phyloP scores from a whole-genome alignment of 208 protist genomes.

The Herpetomonas tarakana region DNA sequence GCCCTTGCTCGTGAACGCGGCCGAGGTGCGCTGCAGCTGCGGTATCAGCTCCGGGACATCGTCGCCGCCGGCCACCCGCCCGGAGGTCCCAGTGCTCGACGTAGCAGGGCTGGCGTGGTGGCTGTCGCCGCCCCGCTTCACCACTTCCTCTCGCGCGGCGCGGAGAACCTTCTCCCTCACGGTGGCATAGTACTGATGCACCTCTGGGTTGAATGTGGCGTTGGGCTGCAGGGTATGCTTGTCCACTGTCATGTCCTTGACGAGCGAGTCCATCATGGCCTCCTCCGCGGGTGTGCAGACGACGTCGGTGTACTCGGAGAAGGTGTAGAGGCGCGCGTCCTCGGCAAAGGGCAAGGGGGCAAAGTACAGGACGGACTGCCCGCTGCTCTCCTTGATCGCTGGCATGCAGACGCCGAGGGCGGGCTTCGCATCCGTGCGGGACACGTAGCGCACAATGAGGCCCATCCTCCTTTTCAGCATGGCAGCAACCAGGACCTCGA shows the following conservation, averaged over 20 bases:
- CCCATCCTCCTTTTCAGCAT: conserved; percentile 41
- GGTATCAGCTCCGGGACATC: conserved; percentile 27
- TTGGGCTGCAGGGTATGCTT: conserved; percentile 54
- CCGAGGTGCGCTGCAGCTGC: conserved; percentile 24
- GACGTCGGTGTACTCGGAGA: conserved; percentile 50
- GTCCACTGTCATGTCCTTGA: conserved; percentile 70
- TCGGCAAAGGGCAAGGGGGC: conserved; percentile 82
- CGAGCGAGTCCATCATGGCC: conserved; percentile 50
- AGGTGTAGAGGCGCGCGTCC: conserved; percentile 73
- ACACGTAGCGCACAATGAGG: conserved; percentile 83
- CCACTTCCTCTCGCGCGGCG: neutral
- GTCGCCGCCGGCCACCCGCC: neutral
- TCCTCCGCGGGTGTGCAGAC: conserved; percentile 38
- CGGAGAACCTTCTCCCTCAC: conserved; percentile 36
- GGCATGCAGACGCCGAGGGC: conserved; percentile 62
- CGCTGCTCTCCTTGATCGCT: conserved; percentile 2
- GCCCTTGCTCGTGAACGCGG: conserved; percentile 33
- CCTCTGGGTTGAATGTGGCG: conserved; percentile 82
- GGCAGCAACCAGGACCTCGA: conserved; percentile 71
- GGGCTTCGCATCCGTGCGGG: conserved; percentile 36
- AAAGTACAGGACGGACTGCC: conserved; percentile 58
- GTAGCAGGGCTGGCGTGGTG: neutral
- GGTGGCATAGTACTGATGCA: conserved; percentile 86
- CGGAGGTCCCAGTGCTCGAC: neutral
- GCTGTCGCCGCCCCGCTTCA: neutral